Conservation (phyloP, 805 yeast genomes). For the Yarrowia sp. region DNA sequence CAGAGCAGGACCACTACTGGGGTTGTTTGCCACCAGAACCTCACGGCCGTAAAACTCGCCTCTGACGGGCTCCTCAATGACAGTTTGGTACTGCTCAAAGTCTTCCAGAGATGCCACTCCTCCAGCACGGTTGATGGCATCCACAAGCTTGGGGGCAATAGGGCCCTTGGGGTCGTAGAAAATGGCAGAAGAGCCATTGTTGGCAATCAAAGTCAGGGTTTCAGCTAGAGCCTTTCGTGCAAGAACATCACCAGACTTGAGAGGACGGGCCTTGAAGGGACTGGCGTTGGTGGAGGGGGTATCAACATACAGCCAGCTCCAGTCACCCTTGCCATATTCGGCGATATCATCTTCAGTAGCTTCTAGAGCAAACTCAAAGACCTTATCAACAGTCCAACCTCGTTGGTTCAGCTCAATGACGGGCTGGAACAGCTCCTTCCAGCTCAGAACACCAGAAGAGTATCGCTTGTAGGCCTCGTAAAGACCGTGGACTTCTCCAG, state of each 20-base stretch:
- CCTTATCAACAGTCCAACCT: constrained; percentile 59
- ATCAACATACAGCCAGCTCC: constrained; percentile 35
- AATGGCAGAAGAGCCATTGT: constrained; percentile 69
- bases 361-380: constrained; percentile 45
- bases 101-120: constrained; percentile 70
- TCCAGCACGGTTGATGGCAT: constrained; percentile 49
- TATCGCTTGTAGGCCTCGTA: constrained; percentile 55
- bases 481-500: constrained; percentile 90
- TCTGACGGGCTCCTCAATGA: constrained; percentile 44
- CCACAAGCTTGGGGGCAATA: constrained; percentile 59
- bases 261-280: neutral
- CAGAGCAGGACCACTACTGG: constrained; percentile 81
- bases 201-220: constrained; percentile 65
- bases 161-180: constrained; percentile 83
- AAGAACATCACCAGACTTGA: constrained; percentile 55
- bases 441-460: constrained; percentile 66
- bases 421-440: constrained; percentile 74
- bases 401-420: constrained; percentile 59
- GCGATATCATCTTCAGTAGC: constrained; percentile 37
- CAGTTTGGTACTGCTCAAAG: constrained; percentile 57
- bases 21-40: constrained; percentile 62
- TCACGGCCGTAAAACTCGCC: constrained; percentile 44
- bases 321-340: constrained; percentile 32
- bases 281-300: neutral
- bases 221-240: constrained; percentile 59